Conservation (phyloP, 2,329 filamentous ascomycete genomes). For the Penicillium sp. region DNA sequence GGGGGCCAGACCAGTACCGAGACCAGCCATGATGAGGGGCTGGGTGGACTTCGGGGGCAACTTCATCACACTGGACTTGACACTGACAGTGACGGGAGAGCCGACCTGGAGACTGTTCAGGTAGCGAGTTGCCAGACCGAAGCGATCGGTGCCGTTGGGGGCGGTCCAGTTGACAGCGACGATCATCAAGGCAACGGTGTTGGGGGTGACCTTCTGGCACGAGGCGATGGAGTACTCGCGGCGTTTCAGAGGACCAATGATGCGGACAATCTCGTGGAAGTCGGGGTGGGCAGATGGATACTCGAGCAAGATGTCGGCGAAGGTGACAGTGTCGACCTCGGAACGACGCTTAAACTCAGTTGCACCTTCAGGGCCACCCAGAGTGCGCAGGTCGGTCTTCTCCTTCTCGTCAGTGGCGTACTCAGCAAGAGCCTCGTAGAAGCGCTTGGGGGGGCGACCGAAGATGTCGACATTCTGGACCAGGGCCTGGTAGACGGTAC, state of each 20-base stretch:
- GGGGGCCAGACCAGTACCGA: conserved; percentile 96
- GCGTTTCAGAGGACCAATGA: conserved; percentile 89
- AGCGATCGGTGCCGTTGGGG: conserved; percentile 78
- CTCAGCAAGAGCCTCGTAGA: conserved; percentile 89
- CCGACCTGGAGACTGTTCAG: conserved; percentile 74
- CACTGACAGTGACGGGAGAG: conserved; percentile 78
- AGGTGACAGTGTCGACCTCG: conserved; percentile 89
- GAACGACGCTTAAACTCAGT: conserved; percentile 88
- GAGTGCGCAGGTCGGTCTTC: conserved; percentile 72
- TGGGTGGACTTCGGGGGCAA: conserved; percentile 83
- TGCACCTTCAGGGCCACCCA: conserved; percentile 75
- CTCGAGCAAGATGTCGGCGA: conserved; percentile 83
- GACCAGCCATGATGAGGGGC: conserved; percentile 96
- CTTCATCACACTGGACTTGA: conserved; percentile 99
- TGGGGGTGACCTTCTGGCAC: conserved; percentile 89
- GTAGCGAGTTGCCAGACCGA: conserved; percentile 90
- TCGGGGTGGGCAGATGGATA: conserved; percentile 83
- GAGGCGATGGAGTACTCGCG: conserved; percentile 99
- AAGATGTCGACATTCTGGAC: conserved; percentile 95
- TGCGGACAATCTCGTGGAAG: conserved; percentile 84
- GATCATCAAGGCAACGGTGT: conserved; percentile 88
- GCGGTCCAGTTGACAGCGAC: conserved; percentile 97
- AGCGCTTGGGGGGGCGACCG: conserved; percentile 92
- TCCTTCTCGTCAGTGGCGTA: conserved; percentile 81
- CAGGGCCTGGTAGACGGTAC: conserved; percentile 89